phyloP scores from a whole-genome alignment of 192 early-diverging fungal genomes.

The Backusella circina region DNA sequence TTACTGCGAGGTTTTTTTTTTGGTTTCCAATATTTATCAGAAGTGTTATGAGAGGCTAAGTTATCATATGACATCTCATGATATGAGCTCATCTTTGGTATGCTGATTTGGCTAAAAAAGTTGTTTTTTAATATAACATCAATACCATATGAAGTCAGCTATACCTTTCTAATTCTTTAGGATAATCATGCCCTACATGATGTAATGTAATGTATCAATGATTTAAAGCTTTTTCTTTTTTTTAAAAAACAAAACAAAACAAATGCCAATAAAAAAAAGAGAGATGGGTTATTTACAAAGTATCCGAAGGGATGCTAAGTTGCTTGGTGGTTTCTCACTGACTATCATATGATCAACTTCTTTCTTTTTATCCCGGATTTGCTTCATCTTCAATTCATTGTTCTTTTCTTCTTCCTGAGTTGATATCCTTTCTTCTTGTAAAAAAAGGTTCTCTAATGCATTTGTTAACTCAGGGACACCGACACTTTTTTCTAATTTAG shows the following conservation, averaged over 20 bases:
- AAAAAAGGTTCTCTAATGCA: not conserved
- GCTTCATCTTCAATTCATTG: not conserved
- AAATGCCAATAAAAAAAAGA: not conserved
- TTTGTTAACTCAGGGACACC: not conserved
- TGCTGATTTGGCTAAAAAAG: not conserved
- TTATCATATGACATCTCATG: not conserved
- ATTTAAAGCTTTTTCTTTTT: not conserved
- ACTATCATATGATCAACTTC: not conserved
- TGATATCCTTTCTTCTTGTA: not conserved
- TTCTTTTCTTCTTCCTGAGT: not conserved
- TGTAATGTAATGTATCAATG: not conserved
- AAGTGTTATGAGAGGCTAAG: not conserved
- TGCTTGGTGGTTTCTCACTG: not conserved
- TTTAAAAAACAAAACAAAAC: no score
- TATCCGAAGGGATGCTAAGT: not conserved
- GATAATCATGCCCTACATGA: not conserved
- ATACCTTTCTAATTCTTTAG: not conserved
- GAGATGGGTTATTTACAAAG: not conserved
- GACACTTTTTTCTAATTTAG: not conserved
- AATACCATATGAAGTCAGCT: not conserved
- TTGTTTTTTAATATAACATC: not conserved
- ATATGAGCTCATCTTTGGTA: not conserved
- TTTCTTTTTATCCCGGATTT: not conserved
- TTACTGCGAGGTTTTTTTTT: not conserved
- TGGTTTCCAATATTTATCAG: not conserved